Percentiles rank a stretch among this genome's conserved stretches.
phyloP scores from a whole-genome alignment of 176 grass and related monocot species.

The Poa pratensis region DNA sequence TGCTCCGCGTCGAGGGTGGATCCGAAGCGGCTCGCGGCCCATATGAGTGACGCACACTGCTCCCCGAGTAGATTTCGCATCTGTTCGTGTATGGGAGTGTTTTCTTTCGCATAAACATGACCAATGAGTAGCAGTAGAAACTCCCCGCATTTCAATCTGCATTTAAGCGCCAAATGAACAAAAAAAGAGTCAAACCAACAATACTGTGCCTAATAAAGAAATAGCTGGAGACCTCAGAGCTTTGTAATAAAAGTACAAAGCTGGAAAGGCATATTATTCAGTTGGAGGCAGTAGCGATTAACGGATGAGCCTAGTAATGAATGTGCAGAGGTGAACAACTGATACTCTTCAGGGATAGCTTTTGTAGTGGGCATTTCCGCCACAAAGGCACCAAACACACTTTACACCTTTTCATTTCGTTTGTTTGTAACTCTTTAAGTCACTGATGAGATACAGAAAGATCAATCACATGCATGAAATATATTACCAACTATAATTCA shows the following conservation, averaged over 20 bases:
- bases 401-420: background rate
- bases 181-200: constrained; percentile 4
- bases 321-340: background rate
- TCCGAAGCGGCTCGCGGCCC: constrained; percentile 92
- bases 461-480: constrained; percentile 12
- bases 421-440: constrained; percentile 11
- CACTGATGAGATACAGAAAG: background rate
- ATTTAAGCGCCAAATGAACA: constrained; percentile 16
- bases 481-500: constrained; percentile 22
- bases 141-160: constrained; percentile 96
- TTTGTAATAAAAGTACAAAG: background rate
- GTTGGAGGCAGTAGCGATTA: background rate
- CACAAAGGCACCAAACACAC: background rate
- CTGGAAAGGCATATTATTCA: constrained; percentile 20
- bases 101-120: constrained; percentile 83
- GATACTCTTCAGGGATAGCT: background rate
- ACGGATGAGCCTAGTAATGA: background rate
- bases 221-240: background rate
- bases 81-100: constrained; percentile 84
- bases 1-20: constrained; percentile 85
- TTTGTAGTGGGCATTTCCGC: background rate
- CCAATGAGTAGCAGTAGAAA: constrained; percentile 84
- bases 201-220: background rate
- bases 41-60: constrained; percentile 81
- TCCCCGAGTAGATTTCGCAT: constrained; percentile 71